Evolutionary conservation across 1,139 yeast species (phyloP), one percentile per base, ranked within the genome.

Genomic region (Wickerhamomyces sp.): DNA sequence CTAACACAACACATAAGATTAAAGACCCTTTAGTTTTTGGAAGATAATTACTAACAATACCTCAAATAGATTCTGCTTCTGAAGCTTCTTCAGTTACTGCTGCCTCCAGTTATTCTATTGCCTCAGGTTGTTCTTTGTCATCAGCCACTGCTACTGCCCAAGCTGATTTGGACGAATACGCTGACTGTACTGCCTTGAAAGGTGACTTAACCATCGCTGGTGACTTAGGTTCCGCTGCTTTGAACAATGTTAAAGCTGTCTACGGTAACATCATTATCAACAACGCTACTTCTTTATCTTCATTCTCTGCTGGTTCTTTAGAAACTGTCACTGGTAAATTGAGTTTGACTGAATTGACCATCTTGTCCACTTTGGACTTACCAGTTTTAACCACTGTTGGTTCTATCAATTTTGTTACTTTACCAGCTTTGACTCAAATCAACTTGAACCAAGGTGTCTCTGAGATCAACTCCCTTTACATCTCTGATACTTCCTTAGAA

Each of bases 401-500:
- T 60, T 67, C 86, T 46, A 76, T 92, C 59, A 67, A 72, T 63
- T 81, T 85, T 68, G 74, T 78, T 57, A 88, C 96, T 55, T 75
- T 92, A 63, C 96, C 97, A 59, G 92, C 88, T 55, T 76, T 92
- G 60, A 55, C 63, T 45, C 61, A 65, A 43, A 74, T 89, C 56
- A 81, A 86, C 64, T 85, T 90, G 65, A 71, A 81, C 61, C 56
- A 78, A 38, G 88, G 87, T 66, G 77, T 92, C 59, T 74, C 86
- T 59, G 70, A 81, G 52, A 92, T 95, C 57, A 77, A 78, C 57
- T 65, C 76, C 44, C 74, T 92, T 53, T 62, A 71, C 61, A 82
- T 92, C 59, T 81, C 96, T 47, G 96, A 92, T 74, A 92, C 98
- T 51, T 77, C 82, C 54, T 75, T 92, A 64, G 74, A 74, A 57